Conservation (phyloP, 2,329 filamentous ascomycete genomes). For the Pseudophaeomoniella oleicola region DNA sequence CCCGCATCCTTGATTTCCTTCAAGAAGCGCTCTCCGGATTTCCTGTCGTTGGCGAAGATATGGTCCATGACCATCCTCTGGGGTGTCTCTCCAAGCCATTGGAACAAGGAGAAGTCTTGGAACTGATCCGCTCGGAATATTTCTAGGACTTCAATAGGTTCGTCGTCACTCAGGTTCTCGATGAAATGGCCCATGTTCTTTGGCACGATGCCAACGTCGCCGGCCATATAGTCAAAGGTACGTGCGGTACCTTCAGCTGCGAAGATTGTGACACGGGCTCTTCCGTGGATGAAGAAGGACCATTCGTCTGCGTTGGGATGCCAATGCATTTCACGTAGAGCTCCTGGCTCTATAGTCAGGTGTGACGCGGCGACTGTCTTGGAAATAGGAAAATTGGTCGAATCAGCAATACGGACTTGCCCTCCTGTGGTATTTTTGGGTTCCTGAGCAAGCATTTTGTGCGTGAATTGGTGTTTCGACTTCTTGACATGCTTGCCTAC, state of each 20-base stretch:
- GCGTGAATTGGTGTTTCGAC: conserved; percentile 54
- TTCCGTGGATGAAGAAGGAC: conserved; percentile 63
- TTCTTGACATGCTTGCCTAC: conserved; percentile 46
- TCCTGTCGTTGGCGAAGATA: conserved; percentile 46
- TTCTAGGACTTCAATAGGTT: conserved; percentile 55
- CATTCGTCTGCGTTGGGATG: conserved; percentile 67
- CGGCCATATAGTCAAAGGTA: conserved; percentile 62
- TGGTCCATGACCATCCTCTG: conserved; percentile 51
- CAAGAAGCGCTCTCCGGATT: conserved; percentile 49
- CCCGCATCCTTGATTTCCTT: conserved; percentile 45
- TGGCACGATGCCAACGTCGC: conserved; percentile 65
- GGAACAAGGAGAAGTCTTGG: conserved; percentile 57
- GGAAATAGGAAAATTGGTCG: conserved; percentile 60
- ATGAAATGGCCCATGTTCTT: conserved; percentile 69
- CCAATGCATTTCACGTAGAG: conserved; percentile 70
- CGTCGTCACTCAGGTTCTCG: conserved; percentile 61
- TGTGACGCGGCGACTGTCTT: conserved; percentile 60
- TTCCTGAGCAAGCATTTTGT: conserved; percentile 56
- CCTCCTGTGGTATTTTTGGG: conserved; percentile 54
- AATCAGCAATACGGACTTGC: conserved; percentile 59
- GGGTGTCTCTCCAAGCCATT: conserved; percentile 63
- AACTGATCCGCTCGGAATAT: conserved; percentile 60
- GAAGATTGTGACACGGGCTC: conserved; percentile 61
- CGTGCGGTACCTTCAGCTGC: conserved; percentile 52
- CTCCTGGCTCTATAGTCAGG: conserved; percentile 55